A percentile compares a stretch with the other conserved stretches of the same genome.
Evolutionary conservation across 768 basidiomycete genomes (phyloP).

Genomic region (Myochromella boudieri): DNA sequence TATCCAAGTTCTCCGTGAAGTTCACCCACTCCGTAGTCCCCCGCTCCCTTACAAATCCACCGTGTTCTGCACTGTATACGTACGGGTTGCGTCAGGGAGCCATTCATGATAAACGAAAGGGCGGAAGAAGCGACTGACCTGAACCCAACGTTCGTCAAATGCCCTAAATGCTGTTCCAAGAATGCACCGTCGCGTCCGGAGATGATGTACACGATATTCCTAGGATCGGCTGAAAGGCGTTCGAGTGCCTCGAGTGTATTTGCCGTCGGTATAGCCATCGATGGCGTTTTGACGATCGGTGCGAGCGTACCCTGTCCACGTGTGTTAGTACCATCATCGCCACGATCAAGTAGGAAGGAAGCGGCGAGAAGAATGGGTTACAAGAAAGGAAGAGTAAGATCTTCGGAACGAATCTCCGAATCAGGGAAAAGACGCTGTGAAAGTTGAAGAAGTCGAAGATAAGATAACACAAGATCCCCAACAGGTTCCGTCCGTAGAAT

Average conservation of each 20-base stretch:
- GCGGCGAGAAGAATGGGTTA: background rate
- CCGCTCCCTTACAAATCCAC: conserved; percentile 83
- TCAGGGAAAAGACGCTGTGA: background rate
- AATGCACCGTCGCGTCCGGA: conserved; percentile 94
- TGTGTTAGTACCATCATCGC: conserved; percentile 3
- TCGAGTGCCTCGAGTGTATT: conserved; percentile 74
- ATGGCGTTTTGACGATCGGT: conserved; percentile 93
- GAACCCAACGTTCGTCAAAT: conserved; percentile 81
- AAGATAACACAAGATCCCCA: too few species aligned
- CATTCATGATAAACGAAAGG: background rate
- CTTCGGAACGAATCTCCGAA: background rate
- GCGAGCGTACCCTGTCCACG: conserved; percentile 82
- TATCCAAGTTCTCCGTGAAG: conserved; percentile 90
- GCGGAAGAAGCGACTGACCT: conserved; percentile 30
- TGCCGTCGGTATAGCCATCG: conserved; percentile 79
- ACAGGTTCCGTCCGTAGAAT: background rate
- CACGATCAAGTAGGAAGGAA: background rate
- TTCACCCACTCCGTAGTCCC: conserved; percentile 72
- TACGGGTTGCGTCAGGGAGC: background rate
- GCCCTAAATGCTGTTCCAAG: conserved; percentile 88
- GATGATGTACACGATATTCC: conserved; percentile 95
- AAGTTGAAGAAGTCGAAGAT: background rate
- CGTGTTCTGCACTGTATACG: conserved; percentile 78
- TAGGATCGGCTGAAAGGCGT: conserved; percentile 73
- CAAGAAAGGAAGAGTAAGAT: background rate